Evolutionary conservation across 805 yeast species (phyloP), one percentile per base, ranked within the genome.

Genomic region (Deakozyma indianensis): DNA sequence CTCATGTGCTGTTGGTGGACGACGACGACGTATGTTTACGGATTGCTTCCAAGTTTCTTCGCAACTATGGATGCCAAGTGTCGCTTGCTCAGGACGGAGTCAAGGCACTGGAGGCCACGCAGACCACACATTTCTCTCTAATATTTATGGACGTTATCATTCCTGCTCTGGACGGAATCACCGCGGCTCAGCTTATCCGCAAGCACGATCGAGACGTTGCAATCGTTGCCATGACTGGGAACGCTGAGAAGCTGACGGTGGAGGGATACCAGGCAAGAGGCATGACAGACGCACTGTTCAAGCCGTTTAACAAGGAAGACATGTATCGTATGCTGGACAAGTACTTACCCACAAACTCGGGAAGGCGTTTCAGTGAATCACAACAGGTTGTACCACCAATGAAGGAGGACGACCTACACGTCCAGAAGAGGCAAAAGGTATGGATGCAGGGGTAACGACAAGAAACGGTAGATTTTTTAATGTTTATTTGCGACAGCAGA

Each of bases 51-150:
- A 83, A 84, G 59, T 85, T 92, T 56, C 62, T 92, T 47, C 75
- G 77, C 57, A 83, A 85, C 56, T 86, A 83, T 59, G 96, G 96
- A 0, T 88, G 96, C 60, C 78, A 86, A 14, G 95, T 90, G 3
- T 90, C 92, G 42, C 85, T 87, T 18, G 96, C 85, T 0, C 81
- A 86, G 3, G 96, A 90, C 64, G 99, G 98, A 0, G 64, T 90
- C 16, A n/a, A 9, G 18, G 38, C 38, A 14, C 18, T 32, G 11
- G 38, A 32, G 16, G 38, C 38, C 4, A 20, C 38, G 18, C 38
- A 32, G 16, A 11, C 38, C 9, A 32, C 18, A 4, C 51, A 50
- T 23, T 50, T 50, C 45, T 52, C 51, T 29, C 51, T 59, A 22
- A 54, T 57, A 24, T 51, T 57, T 23, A 60, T 59, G 60, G 63